Evolutionary conservation across 2,329 filamentous ascomycete species (phyloP).

Genomic region (Fusarium nygamai): DNA sequence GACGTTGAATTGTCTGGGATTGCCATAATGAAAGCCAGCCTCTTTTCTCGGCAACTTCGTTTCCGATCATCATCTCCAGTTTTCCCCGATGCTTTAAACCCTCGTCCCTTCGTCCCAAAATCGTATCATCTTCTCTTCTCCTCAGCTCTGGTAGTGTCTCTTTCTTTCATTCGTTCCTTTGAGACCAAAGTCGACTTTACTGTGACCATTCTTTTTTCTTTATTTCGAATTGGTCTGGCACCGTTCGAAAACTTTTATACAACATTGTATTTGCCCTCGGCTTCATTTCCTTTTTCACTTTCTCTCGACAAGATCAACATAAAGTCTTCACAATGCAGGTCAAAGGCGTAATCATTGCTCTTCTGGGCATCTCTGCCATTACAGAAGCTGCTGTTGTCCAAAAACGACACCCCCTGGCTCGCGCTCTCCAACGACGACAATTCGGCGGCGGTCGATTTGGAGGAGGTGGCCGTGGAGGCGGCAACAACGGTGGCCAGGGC

Average conservation of each 20-base stretch:
- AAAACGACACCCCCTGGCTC: slow-evolving; percentile 50
- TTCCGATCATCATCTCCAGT: slow-evolving; percentile 45
- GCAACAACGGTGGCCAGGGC: slow-evolving; percentile 39
- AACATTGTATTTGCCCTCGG: slow-evolving; percentile 16
- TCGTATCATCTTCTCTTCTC: slow-evolving; percentile 48
- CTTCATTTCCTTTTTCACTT: slow-evolving; percentile 16
- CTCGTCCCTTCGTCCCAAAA: slow-evolving; percentile 44
- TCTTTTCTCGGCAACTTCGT: slow-evolving; percentile 52
- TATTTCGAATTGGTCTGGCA: slow-evolving; percentile 60
- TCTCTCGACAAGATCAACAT: slow-evolving; percentile 36
- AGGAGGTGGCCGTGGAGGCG: slow-evolving; percentile 27
- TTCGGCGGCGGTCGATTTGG: slow-evolving; percentile 42
- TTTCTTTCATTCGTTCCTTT: slow-evolving; percentile 60
- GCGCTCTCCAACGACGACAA: slow-evolving; percentile 55
- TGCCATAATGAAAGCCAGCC: slow-evolving; percentile 43
- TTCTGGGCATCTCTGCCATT: slow-evolving; percentile 58
- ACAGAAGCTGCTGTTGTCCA: slow-evolving; percentile 58
- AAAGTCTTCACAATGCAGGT: slow-evolving; percentile 59
- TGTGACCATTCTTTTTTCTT: slow-evolving; percentile 59
- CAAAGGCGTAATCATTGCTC: slow-evolving; percentile 59
- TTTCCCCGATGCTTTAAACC: slow-evolving; percentile 48
- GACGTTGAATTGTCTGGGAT: slow-evolving; percentile 44
- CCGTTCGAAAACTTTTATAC: slow-evolving; percentile 46
- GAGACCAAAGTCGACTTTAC: slow-evolving; percentile 41
- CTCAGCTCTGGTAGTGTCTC: slow-evolving; percentile 61